Conservation (phyloP, 2,329 filamentous ascomycete species). For the Arthrobotrys entomopaga region DNA sequence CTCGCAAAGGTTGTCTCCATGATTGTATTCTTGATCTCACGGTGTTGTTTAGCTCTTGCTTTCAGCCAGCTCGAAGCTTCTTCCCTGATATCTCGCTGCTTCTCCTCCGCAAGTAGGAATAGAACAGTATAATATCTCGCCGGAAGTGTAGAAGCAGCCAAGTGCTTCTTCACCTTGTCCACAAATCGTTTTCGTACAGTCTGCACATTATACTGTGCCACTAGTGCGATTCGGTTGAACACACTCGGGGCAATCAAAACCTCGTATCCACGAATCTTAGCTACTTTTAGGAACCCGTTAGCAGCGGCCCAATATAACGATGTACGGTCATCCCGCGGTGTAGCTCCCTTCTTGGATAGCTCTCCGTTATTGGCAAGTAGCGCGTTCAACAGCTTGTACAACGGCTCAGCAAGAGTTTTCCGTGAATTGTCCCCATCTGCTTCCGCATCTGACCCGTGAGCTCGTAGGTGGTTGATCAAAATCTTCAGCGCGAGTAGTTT, state of each 20-base stretch:
- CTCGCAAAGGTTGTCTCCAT: slow-evolving; percentile 85
- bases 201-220: slow-evolving; percentile 79
- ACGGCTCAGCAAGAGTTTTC: slow-evolving; percentile 69
- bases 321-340: slow-evolving; percentile 81
- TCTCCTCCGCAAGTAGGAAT: slow-evolving; percentile 92
- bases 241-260: slow-evolving; percentile 75
- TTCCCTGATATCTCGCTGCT: slow-evolving; percentile 75
- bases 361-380: slow-evolving; percentile 81
- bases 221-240: slow-evolving; percentile 83
- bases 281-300: slow-evolving; percentile 84
- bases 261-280: slow-evolving; percentile 79
- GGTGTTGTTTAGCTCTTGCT: slow-evolving; percentile 72
- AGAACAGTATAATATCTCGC: slow-evolving; percentile 87
- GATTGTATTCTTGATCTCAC: slow-evolving; percentile 68
- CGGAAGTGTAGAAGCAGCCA: slow-evolving; percentile 76
- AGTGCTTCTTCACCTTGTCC: slow-evolving; percentile 87
- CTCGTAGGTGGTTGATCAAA: slow-evolving; percentile 84
- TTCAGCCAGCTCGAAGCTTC: slow-evolving; percentile 88
- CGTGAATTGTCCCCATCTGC: slow-evolving; percentile 63
- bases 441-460: slow-evolving; percentile 61
- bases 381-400: slow-evolving; percentile 82
- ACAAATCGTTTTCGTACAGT: slow-evolving; percentile 83
- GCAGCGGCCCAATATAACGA: slow-evolving; percentile 83
- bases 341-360: slow-evolving; percentile 77
- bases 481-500: slow-evolving; percentile 87